A percentile compares a stretch with the other conserved stretches of the same genome.
Conservation (phyloP, 1,139 yeast genomes). For the Saccharomyces hybrid region DNA sequence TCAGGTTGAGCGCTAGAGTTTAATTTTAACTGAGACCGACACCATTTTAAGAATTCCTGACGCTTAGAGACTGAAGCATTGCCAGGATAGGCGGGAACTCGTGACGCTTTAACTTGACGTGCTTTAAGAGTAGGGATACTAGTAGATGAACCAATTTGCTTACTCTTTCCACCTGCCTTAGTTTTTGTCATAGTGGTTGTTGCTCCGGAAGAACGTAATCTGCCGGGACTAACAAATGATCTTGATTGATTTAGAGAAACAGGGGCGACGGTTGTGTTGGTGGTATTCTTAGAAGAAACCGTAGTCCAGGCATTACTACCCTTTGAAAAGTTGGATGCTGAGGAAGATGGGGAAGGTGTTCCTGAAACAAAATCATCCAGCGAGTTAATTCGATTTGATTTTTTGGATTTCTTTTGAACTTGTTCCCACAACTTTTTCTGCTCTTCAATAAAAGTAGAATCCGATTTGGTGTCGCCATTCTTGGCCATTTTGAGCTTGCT, state of each 20-base stretch:
- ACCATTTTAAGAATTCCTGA: constrained; percentile 81
- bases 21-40: constrained; percentile 65
- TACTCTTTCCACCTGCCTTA: constrained; percentile 4
- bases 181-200: constrained; percentile 6
- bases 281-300: constrained; percentile 16
- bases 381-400: not conserved
- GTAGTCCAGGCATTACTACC: constrained; percentile 25
- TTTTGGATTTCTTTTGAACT: constrained; percentile 3
- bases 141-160: constrained; percentile 27
- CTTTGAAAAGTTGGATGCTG: not conserved
- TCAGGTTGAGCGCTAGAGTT: constrained; percentile 67
- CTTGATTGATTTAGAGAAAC: constrained; percentile 8
- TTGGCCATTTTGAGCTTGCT: not conserved
- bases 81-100: constrained; percentile 28
- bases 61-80: constrained; percentile 34
- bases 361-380: not conserved
- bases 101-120: not conserved
- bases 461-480: not conserved
- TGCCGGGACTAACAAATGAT: constrained; percentile 20
- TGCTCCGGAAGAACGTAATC: constrained; percentile 19
- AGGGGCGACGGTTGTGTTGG: constrained; percentile 5
- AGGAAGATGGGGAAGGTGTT: not conserved
- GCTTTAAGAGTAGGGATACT: constrained; percentile 18
- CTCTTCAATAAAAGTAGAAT: constrained; percentile 5
- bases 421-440: constrained; percentile 6